phyloP scores from a whole-genome alignment of 179 eudicot genomes.

The Amaranthus tricolor region DNA sequence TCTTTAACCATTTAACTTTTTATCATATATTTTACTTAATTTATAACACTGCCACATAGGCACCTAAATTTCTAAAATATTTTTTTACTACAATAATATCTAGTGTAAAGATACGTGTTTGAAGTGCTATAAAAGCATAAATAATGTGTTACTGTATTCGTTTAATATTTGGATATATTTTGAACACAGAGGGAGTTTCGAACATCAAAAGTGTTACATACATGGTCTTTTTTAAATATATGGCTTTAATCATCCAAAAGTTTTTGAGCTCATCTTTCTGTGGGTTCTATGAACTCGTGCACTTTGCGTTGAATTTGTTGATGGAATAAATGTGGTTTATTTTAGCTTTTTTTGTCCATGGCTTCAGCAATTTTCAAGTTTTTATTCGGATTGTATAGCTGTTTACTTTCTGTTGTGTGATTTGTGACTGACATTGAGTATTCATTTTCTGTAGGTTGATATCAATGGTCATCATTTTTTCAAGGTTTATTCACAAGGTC shows the following conservation, averaged over 20 bases:
- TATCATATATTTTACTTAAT: too few relatives aligned
- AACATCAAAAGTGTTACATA: neutral
- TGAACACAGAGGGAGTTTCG: too few relatives aligned
- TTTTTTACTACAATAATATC: too few relatives aligned
- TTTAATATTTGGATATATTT: too few relatives aligned
- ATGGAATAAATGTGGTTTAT: neutral
- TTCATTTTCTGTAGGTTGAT: constrained; percentile 36
- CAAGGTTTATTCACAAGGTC: constrained; percentile 37
- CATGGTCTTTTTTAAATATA: neutral
- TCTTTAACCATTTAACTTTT: too few relatives aligned
- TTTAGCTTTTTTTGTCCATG: neutral
- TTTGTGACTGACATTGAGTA: neutral
- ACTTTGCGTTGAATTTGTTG: neutral
- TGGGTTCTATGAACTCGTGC: neutral
- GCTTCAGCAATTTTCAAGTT: neutral
- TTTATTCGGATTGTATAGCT: neutral
- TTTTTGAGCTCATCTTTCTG: neutral
- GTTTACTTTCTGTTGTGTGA: neutral
- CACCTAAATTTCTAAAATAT: too few relatives aligned
- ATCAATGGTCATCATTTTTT: constrained; percentile 52
- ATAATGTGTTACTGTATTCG: too few relatives aligned
- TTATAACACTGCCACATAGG: too few relatives aligned
- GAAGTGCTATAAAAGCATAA: neutral
- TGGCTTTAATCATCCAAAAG: neutral
- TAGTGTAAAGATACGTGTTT: too few relatives aligned